Evolutionary conservation across 352 stramenopile genomes (phyloP).

Genomic region (Phytophthora pseudosyringae): DNA sequence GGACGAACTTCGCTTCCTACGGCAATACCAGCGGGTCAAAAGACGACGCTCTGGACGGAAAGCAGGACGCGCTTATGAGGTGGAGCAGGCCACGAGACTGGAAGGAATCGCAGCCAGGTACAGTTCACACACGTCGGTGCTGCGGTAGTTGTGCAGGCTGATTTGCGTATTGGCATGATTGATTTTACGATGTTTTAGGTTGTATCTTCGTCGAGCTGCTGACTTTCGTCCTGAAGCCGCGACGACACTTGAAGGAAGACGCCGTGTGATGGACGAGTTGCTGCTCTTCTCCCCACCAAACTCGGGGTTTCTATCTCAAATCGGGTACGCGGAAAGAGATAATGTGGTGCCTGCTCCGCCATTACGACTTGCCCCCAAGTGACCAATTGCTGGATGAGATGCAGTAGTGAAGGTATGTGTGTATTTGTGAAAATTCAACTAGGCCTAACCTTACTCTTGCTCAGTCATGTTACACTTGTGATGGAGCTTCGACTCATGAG

Average conservation of each 20-base stretch:
- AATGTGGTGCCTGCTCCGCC: constrained; percentile 42
- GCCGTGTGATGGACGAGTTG: constrained; percentile 38
- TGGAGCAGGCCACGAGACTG: constrained; percentile 24
- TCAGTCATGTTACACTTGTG: constrained; percentile 17
- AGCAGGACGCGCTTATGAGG: background rate
- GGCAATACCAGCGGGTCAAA: constrained; percentile 11
- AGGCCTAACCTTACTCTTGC: constrained; percentile 9
- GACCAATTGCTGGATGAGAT: background rate
- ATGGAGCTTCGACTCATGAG: constrained; percentile 57
- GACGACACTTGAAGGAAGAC: constrained; percentile 23
- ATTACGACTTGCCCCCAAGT: background rate
- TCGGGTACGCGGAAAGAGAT: constrained; percentile 32
- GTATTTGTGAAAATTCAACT: constrained; percentile 10
- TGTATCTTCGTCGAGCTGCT: constrained; percentile 21
- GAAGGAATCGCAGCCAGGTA: constrained; percentile 41
- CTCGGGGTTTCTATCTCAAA: constrained; percentile 31
- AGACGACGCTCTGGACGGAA: background rate
- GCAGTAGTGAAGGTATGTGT: constrained; percentile 4
- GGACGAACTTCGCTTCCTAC: constrained; percentile 4
- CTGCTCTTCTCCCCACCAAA: constrained; percentile 41
- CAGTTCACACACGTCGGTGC: background rate
- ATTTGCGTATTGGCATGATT: constrained; percentile 1
- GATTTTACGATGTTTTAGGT: constrained; percentile 1
- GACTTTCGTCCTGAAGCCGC: constrained; percentile 11
- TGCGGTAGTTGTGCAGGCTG: background rate